These are phyloP conservation scores for Sporothrix luriei DNA, from an alignment of 2,329 filamentous ascomycete genomes.

Conservation along the genomic window DNA sequence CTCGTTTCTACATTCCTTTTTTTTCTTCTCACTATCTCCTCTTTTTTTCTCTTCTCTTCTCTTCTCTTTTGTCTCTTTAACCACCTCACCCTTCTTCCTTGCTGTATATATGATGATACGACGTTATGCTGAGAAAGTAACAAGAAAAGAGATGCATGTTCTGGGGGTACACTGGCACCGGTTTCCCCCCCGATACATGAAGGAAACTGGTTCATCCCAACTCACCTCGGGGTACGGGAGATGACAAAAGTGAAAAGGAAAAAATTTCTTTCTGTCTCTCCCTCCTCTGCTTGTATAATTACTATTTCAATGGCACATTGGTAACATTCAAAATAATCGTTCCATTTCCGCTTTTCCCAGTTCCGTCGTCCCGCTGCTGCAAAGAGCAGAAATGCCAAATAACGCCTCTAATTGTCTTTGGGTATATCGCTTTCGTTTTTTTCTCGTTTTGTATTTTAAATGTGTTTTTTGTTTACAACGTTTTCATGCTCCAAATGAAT, in stretches of 20 bases:
- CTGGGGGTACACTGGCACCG: background rate
- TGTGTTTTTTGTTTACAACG: too few relatives aligned
- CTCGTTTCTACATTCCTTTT: background rate
- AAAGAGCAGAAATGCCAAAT: background rate
- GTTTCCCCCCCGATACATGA: background rate
- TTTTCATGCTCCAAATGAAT: background rate
- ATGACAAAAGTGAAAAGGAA: background rate
- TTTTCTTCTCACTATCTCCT: background rate
- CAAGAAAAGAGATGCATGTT: background rate
- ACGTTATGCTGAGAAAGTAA: constrained; percentile 30
- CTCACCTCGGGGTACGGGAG: background rate
- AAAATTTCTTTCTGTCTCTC: background rate
- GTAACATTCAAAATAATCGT: constrained; percentile 1
- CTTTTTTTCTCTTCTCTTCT: constrained; percentile 13
- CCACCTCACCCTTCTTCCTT: constrained; percentile 12
- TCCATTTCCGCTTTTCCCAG: background rate
- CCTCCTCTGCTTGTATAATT: constrained; percentile 14
- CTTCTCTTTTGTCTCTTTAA: constrained; percentile 4
- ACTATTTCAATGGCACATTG: constrained; percentile 17
- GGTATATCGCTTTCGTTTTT: background rate
- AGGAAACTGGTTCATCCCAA: constrained; percentile 26
- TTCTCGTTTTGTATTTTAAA: too few relatives aligned
- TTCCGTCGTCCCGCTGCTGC: background rate
- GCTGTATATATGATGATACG: constrained; percentile 32
- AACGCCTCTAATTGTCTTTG: constrained; percentile 1